Percentiles rank a stretch among this genome's conserved stretches.
These are phyloP conservation scores for Rheum nobile DNA, from an alignment of 148 eudicot species.

Conservation along the genomic window DNA sequence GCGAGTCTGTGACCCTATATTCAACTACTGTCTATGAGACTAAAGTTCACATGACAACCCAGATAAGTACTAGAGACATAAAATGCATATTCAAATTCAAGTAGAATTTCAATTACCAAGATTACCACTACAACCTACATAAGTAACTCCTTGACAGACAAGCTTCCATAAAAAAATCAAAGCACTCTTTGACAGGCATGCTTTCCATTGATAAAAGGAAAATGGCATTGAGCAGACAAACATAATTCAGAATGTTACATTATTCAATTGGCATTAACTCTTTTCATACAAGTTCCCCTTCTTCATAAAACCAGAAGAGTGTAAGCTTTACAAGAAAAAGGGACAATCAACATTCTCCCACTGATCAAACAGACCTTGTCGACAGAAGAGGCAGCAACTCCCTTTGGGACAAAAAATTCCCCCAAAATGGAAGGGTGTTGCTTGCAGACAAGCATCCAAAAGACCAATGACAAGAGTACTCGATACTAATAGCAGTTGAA, in stretches of 20 bases:
- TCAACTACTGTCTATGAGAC: not conserved
- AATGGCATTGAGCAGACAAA: not conserved
- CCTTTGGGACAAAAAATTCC: slow-evolving; percentile 49
- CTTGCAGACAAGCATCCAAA: not conserved
- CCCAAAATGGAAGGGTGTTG: not conserved
- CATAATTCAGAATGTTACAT: not conserved
- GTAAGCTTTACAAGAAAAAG: not conserved
- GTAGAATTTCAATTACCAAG: not conserved
- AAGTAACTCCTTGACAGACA: not conserved
- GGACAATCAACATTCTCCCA: not conserved
- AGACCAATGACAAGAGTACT: not conserved
- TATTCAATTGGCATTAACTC: not conserved
- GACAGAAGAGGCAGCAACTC: slow-evolving; percentile 62
- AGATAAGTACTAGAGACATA: not conserved
- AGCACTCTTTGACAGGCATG: not conserved
- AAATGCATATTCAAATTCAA: too few relatives aligned
- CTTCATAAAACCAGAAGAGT: not conserved
- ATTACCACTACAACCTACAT: not conserved
- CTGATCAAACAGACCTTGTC: slow-evolving; percentile 32
- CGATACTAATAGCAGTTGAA: not conserved
- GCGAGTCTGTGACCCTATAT: not conserved
- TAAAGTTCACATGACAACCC: not conserved
- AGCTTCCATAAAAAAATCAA: not conserved
- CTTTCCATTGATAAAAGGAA: not conserved
- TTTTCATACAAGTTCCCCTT: not conserved